Conservation (phyloP, 352 stramenopile genomes). For the Phytophthora colocasiae region DNA sequence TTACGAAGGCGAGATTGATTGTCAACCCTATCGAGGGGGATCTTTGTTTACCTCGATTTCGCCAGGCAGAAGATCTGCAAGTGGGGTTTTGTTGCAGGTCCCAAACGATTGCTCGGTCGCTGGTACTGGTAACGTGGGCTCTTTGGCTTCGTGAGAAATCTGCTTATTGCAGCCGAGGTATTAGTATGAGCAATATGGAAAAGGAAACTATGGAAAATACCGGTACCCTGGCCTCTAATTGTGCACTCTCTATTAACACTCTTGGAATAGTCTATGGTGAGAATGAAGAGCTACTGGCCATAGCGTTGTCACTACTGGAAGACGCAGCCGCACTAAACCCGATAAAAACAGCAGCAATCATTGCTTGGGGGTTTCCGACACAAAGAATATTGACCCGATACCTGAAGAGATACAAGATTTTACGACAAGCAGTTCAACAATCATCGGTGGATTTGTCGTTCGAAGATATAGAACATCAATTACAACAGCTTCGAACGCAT, state of each 20-base stretch:
- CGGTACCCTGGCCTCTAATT: conserved; percentile 43
- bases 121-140: conserved; percentile 42
- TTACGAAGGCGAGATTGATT: conserved; percentile 7
- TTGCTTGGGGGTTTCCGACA: conserved; percentile 42
- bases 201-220: conserved; percentile 1
- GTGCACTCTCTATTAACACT: conserved; percentile 48
- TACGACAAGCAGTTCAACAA: conserved; percentile 25
- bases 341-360: conserved; percentile 29
- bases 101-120: conserved; percentile 37
- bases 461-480: conserved; percentile 35
- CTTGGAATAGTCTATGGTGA: conserved; percentile 25
- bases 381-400: conserved; percentile 39
- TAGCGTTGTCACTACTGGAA: conserved; percentile 54
- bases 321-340: conserved; percentile 31
- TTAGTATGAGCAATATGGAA: conserved; percentile 10
- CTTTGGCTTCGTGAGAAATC: conserved; percentile 54
- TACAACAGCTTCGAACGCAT: conserved; percentile 31
- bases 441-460: conserved; percentile 6
- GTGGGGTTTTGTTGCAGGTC: conserved; percentile 7
- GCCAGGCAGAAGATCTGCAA: not conserved
- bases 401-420: conserved; percentile 43
- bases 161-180: conserved; percentile 30
- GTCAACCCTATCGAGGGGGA: not conserved
- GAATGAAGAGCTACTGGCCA: conserved; percentile 33
- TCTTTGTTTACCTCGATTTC: conserved; percentile 8